These are phyloP conservation scores for Elongisporangium prolatum DNA, from an alignment of 352 stramenopile genomes.

Conservation along the genomic window DNA sequence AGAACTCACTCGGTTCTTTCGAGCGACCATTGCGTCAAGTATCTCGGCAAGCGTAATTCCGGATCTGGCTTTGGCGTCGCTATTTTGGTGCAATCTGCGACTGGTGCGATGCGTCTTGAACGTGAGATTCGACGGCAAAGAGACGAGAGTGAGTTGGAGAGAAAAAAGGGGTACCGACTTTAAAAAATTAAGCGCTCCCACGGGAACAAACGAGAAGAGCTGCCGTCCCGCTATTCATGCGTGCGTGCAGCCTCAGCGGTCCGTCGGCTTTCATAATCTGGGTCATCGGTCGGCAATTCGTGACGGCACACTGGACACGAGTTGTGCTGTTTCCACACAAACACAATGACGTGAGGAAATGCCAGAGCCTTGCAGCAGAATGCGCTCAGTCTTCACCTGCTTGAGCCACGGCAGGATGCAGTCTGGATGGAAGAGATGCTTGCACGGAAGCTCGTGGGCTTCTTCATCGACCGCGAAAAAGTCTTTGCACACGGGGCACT, in stretches of 20 bases:
- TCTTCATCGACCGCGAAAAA: conserved; percentile 77
- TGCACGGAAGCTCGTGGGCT: conserved; percentile 64
- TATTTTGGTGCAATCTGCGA: neutral
- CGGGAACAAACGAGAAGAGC: neutral
- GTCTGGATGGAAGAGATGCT: conserved; percentile 78
- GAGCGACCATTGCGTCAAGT: neutral
- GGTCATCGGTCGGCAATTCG: conserved; percentile 80
- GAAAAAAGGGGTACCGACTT: neutral
- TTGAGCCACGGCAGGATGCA: conserved; percentile 87
- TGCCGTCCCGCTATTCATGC: neutral
- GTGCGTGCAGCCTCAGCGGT: conserved; percentile 1
- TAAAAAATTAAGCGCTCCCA: neutral
- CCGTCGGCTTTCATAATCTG: conserved; percentile 71
- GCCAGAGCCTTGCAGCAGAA: neutral
- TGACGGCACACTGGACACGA: conserved; percentile 84
- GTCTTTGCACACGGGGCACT: conserved; percentile 87
- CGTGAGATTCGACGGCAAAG: neutral
- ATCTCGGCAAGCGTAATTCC: too few species aligned
- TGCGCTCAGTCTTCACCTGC: conserved; percentile 19
- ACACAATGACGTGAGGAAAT: neutral
- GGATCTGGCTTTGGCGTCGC: neutral
- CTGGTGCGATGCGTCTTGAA: neutral
- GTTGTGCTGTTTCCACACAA: conserved; percentile 56
- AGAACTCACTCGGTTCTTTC: neutral
- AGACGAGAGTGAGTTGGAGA: neutral